phyloP scores from a whole-genome alignment of 1,139 yeast species.

The Suhomyces chickasaworum region DNA sequence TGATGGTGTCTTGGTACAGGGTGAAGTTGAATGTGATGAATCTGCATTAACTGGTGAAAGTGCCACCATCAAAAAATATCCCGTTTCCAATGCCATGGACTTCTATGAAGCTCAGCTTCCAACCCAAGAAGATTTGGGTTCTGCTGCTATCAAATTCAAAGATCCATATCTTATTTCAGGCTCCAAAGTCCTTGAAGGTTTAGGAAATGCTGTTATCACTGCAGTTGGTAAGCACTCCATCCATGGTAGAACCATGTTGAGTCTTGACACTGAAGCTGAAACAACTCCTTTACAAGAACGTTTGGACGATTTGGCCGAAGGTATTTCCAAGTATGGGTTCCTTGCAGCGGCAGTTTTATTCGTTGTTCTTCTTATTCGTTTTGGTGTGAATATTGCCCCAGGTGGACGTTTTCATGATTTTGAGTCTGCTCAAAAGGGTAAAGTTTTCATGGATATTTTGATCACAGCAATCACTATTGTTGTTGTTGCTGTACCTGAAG shows the following conservation, averaged over 20 bases:
- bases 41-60: slow-evolving; percentile 94
- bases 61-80: slow-evolving; percentile 68
- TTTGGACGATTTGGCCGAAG: slow-evolving; percentile 81
- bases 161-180: slow-evolving; percentile 93
- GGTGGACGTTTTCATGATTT: slow-evolving; percentile 46
- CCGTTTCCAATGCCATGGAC: slow-evolving; percentile 52
- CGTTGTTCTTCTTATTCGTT: slow-evolving; percentile 75
- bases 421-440: slow-evolving; percentile 76
- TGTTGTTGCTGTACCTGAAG: slow-evolving; percentile 98
- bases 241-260: slow-evolving; percentile 88
- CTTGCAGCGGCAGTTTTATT: slow-evolving; percentile 80
- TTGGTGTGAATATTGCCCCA: slow-evolving; percentile 64
- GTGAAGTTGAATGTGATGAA: slow-evolving; percentile 88
- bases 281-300: slow-evolving; percentile 88
- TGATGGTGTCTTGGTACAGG: slow-evolving; percentile 76
- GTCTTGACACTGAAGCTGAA: slow-evolving; percentile 73
- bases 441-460: slow-evolving; percentile 77
- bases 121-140: slow-evolving; percentile 54
- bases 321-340: slow-evolving; percentile 91
- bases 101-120: slow-evolving; percentile 31
- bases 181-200: slow-evolving; percentile 81
- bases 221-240: slow-evolving; percentile 89
- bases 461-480: slow-evolving; percentile 90
- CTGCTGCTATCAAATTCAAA: slow-evolving; percentile 41
- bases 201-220: slow-evolving; percentile 83